Evolutionary conservation across 2,329 filamentous ascomycete species (phyloP), one percentile per base, ranked within the genome.

Genomic region (Penicillium sp.): DNA sequence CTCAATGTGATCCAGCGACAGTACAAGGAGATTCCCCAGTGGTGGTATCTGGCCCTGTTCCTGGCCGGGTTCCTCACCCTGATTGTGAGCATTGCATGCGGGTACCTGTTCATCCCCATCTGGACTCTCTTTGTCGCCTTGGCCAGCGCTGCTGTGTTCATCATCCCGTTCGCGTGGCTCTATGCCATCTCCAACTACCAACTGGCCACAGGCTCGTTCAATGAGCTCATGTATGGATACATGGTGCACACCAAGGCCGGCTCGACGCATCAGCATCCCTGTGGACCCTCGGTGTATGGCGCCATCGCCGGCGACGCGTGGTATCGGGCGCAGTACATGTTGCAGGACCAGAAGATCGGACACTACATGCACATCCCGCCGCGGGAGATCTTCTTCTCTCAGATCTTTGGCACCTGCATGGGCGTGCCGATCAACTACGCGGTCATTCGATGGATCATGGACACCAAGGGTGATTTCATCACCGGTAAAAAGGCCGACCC

Each of bases 351-450:
- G 59, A 81, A 83, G 57, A 81, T 83, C n/a, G 80, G 79, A 0
- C 79, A 83, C 54, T 83, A 83, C 54, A 80, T 81, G 75, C 79
- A 83, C 45, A 72, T 83, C 0, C 78, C 80, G 0, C 80, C 80
- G 1, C 75, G 76, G 9, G 69, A 75, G 0, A 75, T 82, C 5
- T 83, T 84, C 66, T 80, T 82, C 60, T 78, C 77, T 1, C 80
- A 83, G 56, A 69, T 83, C 4, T 79, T 82, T 29, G 81, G 79
- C 3, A 78, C 76, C 12, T 64, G 79, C 6, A 68, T 83, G 37
- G 80, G 80, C 4, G 72, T 83, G 5, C 80, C 80, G 0, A 76
- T 83, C 53, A 81, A 83, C 59, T 83, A 83, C 46, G 79, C 71
- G 4, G 78, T 82, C 24, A 76, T 83, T 39, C 73, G 77, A 35